Percentiles rank a stretch among this genome's conserved stretches.
Evolutionary conservation across 106 monocot genomes (phyloP).

Genomic region (Dendrobium chrysotoxum): DNA sequence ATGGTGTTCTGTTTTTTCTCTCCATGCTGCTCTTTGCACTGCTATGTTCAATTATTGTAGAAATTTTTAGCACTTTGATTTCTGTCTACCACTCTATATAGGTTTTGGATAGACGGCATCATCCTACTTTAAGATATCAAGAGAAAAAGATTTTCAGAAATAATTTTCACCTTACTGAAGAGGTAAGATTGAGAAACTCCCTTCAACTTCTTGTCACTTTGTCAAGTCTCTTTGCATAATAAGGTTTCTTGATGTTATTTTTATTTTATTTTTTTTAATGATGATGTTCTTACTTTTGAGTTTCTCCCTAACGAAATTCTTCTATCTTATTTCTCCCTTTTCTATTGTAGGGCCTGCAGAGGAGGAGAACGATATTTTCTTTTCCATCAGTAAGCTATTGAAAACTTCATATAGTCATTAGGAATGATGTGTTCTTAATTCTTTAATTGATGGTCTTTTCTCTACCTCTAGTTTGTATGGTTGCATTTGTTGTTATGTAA

Average conservation of each 20-base stretch:
- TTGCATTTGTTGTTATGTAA: not conserved
- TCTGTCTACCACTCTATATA: not conserved
- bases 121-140: not conserved
- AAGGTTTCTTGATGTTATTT: not conserved
- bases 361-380: not conserved
- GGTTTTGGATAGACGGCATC: not conserved
- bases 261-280: not conserved
- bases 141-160: conserved; percentile 4
- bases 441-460: not conserved
- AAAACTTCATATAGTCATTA: not conserved
- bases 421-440: not conserved
- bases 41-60: not conserved
- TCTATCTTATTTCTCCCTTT: not conserved
- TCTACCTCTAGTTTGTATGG: not conserved
- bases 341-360: not conserved
- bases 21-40: not conserved
- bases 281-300: not conserved
- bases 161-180: not conserved
- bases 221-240: not conserved
- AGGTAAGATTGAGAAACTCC: not conserved
- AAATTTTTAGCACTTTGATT: not conserved
- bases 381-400: conserved; percentile 7
- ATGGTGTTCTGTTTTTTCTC: not conserved
- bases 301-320: not conserved
- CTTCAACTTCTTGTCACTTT: not conserved